A percentile compares a stretch with the other conserved stretches of the same genome.
These are phyloP conservation scores for Penicillium manginii DNA, from an alignment of 495 filamentous ascomycete species.

Conservation along the genomic window DNA sequence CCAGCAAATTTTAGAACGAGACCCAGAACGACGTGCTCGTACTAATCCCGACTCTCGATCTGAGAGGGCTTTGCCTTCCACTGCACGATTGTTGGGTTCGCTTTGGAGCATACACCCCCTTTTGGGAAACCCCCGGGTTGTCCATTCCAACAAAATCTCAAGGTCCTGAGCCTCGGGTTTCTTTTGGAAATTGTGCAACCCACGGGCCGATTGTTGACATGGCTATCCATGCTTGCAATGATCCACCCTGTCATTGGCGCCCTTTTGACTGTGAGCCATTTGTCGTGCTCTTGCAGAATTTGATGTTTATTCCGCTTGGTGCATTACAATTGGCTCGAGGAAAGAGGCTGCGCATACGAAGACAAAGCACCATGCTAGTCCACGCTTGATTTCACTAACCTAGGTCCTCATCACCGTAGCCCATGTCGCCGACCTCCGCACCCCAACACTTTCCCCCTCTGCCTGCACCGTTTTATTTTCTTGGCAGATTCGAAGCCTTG, in stretches of 20 bases:
- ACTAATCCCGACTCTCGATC: slow-evolving; percentile 52
- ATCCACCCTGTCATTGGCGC: neutral
- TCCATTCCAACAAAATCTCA: neutral
- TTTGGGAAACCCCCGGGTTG: neutral
- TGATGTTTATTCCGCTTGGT: slow-evolving; percentile 8
- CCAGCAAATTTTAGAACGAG: slow-evolving; percentile 42
- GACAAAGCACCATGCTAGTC: neutral
- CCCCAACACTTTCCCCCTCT: neutral
- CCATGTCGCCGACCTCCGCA: no score
- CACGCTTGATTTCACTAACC: neutral
- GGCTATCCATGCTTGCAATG: neutral
- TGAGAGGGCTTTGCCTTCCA: slow-evolving; percentile 21
- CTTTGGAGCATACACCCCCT: slow-evolving; percentile 51
- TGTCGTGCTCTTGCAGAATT: neutral
- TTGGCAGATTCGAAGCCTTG: slow-evolving; percentile 56
- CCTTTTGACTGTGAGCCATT: neutral
- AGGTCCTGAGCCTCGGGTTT: neutral
- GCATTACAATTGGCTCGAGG: neutral
- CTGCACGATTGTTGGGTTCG: slow-evolving; percentile 49
- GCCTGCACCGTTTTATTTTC: neutral
- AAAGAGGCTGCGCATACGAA: neutral
- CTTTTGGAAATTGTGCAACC: neutral
- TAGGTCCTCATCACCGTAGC: neutral
- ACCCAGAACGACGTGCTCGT: slow-evolving; percentile 54
- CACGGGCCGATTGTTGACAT: slow-evolving; percentile 6